Percentiles rank a stretch among this genome's conserved stretches.
Evolutionary conservation across 106 monocot species (phyloP).

Genomic region (Amphibolis antarctica): DNA sequence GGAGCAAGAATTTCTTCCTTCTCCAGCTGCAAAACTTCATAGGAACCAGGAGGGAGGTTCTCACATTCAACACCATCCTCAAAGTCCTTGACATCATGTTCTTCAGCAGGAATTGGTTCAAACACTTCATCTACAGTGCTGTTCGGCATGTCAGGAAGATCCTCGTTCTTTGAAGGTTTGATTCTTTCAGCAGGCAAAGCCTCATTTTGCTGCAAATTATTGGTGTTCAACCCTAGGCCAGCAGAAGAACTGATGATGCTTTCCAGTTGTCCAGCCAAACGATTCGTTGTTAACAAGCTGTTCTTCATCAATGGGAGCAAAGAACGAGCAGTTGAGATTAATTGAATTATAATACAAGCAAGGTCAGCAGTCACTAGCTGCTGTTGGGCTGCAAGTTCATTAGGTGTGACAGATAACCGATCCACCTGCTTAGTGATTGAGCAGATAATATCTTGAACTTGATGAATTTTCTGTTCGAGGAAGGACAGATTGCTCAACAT

Average conservation of each 20-base stretch:
- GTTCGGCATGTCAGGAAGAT: constrained; percentile 17
- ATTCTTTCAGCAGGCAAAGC: not conserved
- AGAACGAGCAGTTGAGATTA: constrained; percentile 21
- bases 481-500: constrained; percentile 69
- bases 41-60: constrained; percentile 45
- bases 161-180: constrained; percentile 11
- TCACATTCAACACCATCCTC: constrained; percentile 47
- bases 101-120: constrained; percentile 28
- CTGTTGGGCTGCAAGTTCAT: constrained; percentile 50
- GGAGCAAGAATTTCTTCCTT: constrained; percentile 91
- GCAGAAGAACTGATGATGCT: constrained; percentile 3
- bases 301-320: constrained; percentile 71
- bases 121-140: constrained; percentile 11
- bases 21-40: constrained; percentile 74
- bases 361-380: constrained; percentile 77
- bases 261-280: constrained; percentile 11
- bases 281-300: constrained; percentile 24
- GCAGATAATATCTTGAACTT: constrained; percentile 58
- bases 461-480: constrained; percentile 87
- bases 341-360: constrained; percentile 50
- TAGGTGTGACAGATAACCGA: constrained; percentile 13
- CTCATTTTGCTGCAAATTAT: constrained; percentile 8
- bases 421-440: constrained; percentile 32
- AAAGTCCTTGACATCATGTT: constrained; percentile 43
- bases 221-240: not conserved